A percentile compares a stretch with the other conserved stretches of the same genome.
Conservation (phyloP, 1,284 basidiomycete genomes). For the Boletus smithii region DNA sequence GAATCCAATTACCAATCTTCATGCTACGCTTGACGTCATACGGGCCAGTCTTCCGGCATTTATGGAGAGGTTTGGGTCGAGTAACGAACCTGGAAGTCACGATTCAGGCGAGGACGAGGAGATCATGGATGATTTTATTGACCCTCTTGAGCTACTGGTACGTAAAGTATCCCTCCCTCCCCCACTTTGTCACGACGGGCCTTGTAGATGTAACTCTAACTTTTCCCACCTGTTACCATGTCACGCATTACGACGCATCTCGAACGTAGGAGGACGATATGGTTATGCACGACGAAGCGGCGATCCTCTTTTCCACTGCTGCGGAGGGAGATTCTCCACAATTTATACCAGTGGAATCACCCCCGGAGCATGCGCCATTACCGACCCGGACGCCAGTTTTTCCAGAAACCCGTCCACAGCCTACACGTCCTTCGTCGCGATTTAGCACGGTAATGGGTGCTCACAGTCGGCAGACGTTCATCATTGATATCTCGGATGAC, state of each 20-base stretch:
- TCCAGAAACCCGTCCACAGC: slow-evolving; percentile 14
- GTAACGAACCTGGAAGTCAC: slow-evolving; percentile 7
- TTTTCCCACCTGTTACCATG: slow-evolving; percentile 22
- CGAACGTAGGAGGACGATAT: slow-evolving; percentile 20
- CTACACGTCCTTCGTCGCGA: slow-evolving; percentile 17
- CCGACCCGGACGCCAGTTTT: slow-evolving; percentile 1
- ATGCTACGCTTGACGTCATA: slow-evolving; percentile 33
- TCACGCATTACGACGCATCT: slow-evolving; percentile 1
- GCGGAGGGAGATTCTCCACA: slow-evolving; percentile 1
- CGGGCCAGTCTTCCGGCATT: slow-evolving; percentile 33
- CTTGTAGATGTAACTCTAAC: slow-evolving; percentile 35
- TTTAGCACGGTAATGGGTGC: slow-evolving; percentile 27
- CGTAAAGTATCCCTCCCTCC: slow-evolving; percentile 16
- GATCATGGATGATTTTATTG: slow-evolving; percentile 2
- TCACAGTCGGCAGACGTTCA: slow-evolving; percentile 26
- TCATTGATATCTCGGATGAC: slow-evolving; percentile 34
- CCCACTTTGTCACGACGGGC: slow-evolving; percentile 26
- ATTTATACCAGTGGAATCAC: slow-evolving; percentile 3
- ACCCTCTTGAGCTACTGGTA: slow-evolving; percentile 26
- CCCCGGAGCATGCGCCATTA: background rate
- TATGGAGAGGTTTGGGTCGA: slow-evolving; percentile 18
- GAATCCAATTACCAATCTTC: slow-evolving; percentile 30
- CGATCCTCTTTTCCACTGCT: background rate
- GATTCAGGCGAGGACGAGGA: slow-evolving; percentile 17
- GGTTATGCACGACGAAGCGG: slow-evolving; percentile 7